These are phyloP conservation scores for Anisodus acutangulus DNA, from an alignment of 257 asterid species.

Conservation along the genomic window DNA sequence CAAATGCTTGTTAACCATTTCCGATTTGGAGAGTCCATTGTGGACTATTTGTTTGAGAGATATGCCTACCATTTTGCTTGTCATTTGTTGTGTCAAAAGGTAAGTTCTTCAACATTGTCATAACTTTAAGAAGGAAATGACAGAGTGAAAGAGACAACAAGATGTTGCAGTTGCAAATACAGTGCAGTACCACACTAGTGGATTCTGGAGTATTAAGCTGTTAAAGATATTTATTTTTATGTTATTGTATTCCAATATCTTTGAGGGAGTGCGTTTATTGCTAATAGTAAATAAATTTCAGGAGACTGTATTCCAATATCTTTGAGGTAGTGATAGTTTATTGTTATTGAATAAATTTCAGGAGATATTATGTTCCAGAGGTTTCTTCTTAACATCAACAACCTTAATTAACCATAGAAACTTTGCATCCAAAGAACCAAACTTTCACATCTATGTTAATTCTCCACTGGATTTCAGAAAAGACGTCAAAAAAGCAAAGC, in stretches of 20 bases:
- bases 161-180: background rate
- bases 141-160: background rate
- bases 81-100: background rate
- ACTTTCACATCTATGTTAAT: too few species aligned
- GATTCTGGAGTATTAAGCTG: background rate
- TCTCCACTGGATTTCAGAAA: too few species aligned
- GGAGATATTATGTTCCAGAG: background rate
- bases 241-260: background rate
- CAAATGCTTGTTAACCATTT: slow-evolving; percentile 9
- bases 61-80: background rate
- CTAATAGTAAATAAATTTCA: background rate
- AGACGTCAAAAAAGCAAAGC: background rate
- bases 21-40: background rate
- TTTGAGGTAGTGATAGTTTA: background rate
- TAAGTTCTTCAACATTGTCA: background rate
- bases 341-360: background rate
- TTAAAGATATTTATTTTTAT: background rate
- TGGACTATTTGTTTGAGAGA: slow-evolving; percentile 27
- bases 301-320: background rate
- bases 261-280: background rate
- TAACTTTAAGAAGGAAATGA: slow-evolving; percentile 24
- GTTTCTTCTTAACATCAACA: too few species aligned
- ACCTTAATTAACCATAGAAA: too few species aligned
- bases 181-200: background rate
- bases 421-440: background rate